Conservation (phyloP, 192 early-diverging fungal genomes). For the Backusella psychrophila region DNA sequence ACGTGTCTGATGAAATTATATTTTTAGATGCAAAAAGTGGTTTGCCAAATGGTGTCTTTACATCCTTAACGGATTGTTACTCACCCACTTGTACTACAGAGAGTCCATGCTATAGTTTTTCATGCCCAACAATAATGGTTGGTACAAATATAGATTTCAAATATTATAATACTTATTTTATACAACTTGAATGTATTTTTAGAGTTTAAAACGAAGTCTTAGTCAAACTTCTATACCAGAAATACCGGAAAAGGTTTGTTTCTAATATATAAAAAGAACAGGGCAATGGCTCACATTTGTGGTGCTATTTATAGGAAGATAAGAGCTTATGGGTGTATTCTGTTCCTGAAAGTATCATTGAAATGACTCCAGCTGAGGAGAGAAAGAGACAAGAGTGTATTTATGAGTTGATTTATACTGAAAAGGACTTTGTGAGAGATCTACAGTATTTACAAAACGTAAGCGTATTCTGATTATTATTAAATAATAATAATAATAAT, state of each 20-base stretch:
- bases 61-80: conserved; percentile 88
- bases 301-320: conserved; percentile 45
- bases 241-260: conserved; percentile 40
- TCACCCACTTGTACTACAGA: conserved; percentile 86
- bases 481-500: neutral
- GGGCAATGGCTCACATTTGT: neutral
- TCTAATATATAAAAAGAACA: neutral
- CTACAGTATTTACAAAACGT: conserved; percentile 77
- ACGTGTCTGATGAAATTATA: neutral
- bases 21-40: conserved; percentile 1
- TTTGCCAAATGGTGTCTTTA: conserved; percentile 84
- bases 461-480: neutral
- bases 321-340: conserved; percentile 77
- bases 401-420: conserved; percentile 89
- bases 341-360: conserved; percentile 77
- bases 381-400: conserved; percentile 91
- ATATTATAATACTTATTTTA: neutral
- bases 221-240: conserved; percentile 44
- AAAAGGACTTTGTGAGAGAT: conserved; percentile 88
- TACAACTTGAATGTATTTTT: neutral
- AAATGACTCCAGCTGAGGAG: conserved; percentile 71
- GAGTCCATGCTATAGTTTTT: conserved; percentile 86
- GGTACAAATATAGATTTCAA: conserved; percentile 28
- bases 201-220: conserved; percentile 32
- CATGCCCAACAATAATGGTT: conserved; percentile 80